phyloP scores from a whole-genome alignment of 306 rosid species.

The Castanea mollissima region DNA sequence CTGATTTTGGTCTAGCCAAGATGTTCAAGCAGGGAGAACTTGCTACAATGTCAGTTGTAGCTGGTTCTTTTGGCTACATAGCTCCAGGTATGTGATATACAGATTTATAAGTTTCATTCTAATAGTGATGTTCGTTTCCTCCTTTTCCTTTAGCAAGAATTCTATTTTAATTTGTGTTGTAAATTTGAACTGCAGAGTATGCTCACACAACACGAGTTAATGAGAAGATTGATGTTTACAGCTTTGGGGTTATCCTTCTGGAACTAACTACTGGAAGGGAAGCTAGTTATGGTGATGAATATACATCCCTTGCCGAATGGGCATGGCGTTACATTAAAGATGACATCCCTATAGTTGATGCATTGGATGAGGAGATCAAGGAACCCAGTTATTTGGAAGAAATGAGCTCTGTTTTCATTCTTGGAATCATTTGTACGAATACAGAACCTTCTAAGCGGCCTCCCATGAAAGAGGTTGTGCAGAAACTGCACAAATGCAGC shows the following conservation, averaged over 20 bases:
- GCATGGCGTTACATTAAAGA: conserved; percentile 17
- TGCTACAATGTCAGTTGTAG: conserved; percentile 70
- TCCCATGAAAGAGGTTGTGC: conserved; percentile 37
- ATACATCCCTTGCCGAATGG: conserved; percentile 69
- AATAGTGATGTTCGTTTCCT: neutral
- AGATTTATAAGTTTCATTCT: neutral
- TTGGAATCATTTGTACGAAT: no score
- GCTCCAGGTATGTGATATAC: conserved; percentile 70
- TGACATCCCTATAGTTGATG: no score
- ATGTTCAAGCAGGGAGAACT: conserved; percentile 64
- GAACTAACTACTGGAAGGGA: conserved; percentile 66
- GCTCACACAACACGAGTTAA: conserved; percentile 50
- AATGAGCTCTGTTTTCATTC: no score
- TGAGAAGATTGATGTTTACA: conserved; percentile 68
- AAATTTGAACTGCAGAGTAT: conserved; percentile 44
- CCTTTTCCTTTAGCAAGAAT: neutral
- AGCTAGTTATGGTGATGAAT: conserved; percentile 53
- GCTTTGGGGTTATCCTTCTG: conserved; percentile 69
- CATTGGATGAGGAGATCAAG: no score
- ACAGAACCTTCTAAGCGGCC: no score
- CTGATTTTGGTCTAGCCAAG: conserved; percentile 88
- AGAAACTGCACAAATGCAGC: conserved; percentile 31
- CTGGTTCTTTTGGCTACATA: conserved; percentile 84
- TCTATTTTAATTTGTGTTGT: neutral
- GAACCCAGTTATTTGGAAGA: no score